Evolutionary conservation across 1,284 basidiomycete species (phyloP), one percentile per base, ranked within the genome.

Genomic region (Sporisorium reilianum): DNA sequence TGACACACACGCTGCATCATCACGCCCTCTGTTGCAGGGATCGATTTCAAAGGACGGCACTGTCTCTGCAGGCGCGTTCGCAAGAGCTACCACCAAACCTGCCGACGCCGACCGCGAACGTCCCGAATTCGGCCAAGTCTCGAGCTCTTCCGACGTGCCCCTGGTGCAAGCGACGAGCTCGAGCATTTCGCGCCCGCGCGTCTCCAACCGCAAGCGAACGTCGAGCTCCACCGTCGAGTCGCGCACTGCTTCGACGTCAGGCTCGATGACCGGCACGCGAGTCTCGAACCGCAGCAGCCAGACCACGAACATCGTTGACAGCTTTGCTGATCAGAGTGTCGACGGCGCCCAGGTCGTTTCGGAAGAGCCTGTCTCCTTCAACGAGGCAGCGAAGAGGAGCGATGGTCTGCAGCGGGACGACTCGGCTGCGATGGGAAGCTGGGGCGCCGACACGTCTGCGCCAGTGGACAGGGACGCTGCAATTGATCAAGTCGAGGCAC

Each of bases 131-230:
- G 73, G 73, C 11, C 64, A 75, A 1, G 62, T 70, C 0, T 45
- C 73, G 0, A 71, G 68, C 57, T 71, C 68, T 1, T 75, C 73
- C 1, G 68, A 75, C 38, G 51, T 75, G 14, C 61, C 73, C 5
- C 52, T 75, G 7, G 64, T 75, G 2, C 40, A 52, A 18, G 51
- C 66, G 3, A 42, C 54, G 26, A 57, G 59, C 42, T 32, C 63
- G 20, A 71, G 61, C 54, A 71, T 75, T 20, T 64, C 60, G 2
- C 50, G 68, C 0, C 67, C 71, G 0, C 56, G 71, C 5, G 55
- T 36, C 0, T 48, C 59, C 14, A 64, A 70, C 20, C 23, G 55
- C 12, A 44, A 70, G 22, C 23, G 66, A 11, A 62, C 59, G 5
- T 64, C 59, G 16, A 66, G 64, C 25, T 66, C 67, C 4, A 75